Percentiles rank a stretch among this genome's conserved stretches.
phyloP scores from a whole-genome alignment of 495 filamentous ascomycete genomes.

The Sphaerosporella brunnea region DNA sequence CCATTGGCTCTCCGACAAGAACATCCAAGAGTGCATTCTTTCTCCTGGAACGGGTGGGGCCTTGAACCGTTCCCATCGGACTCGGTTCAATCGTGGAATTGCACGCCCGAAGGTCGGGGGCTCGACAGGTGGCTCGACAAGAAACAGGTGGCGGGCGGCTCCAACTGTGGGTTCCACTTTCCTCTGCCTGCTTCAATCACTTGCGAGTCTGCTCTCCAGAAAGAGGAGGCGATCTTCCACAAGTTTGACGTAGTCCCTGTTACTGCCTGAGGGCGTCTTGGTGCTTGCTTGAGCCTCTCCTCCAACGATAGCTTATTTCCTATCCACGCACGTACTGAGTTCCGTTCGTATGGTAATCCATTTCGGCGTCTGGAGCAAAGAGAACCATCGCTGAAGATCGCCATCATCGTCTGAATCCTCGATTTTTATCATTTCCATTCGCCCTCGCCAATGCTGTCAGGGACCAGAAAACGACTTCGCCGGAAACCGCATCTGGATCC shows the following conservation, averaged over 20 bases:
- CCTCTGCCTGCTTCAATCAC: not conserved
- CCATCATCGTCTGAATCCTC: not conserved
- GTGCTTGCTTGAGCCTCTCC: not conserved
- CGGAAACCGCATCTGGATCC: not conserved
- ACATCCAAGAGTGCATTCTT: not conserved
- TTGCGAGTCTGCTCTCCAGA: not conserved
- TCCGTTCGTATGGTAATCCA: not conserved
- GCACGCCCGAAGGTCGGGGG: not conserved
- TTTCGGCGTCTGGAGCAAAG: not conserved
- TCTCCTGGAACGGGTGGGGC: not conserved
- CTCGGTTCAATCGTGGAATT: not conserved
- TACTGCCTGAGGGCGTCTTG: not conserved
- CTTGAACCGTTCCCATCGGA: not conserved
- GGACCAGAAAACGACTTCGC: not conserved
- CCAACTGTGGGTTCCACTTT: not conserved
- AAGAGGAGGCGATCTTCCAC: not conserved
- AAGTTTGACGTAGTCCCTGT: not conserved
- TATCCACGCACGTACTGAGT: not conserved
- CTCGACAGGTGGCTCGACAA: not conserved
- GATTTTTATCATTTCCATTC: not conserved
- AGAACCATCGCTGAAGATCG: not conserved
- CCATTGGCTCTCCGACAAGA: not conserved
- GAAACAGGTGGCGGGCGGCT: no score
- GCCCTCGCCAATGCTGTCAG: not conserved
- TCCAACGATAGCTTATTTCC: not conserved